Evolutionary conservation across 176 grass and related monocot species (phyloP).

Genomic region (Secale cereale): DNA sequence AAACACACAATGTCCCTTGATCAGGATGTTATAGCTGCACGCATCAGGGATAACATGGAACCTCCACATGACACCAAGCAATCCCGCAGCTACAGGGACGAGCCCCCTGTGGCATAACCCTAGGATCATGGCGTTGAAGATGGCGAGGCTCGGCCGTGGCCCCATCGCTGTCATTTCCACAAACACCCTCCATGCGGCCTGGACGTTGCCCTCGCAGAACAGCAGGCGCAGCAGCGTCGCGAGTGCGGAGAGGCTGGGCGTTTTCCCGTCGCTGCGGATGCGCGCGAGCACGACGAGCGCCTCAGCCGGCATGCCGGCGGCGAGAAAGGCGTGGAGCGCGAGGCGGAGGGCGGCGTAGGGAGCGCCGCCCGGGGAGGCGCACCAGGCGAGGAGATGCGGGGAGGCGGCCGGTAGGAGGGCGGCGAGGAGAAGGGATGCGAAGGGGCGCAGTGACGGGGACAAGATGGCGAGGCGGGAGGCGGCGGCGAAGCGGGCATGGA

Average conservation of each 20-base stretch:
- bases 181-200: slow-evolving; percentile 77
- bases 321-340: slow-evolving; percentile 72
- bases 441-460: slow-evolving; percentile 41
- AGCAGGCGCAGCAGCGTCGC: slow-evolving; percentile 55
- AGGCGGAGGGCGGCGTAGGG: slow-evolving; percentile 45
- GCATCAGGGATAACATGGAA: slow-evolving; percentile 47
- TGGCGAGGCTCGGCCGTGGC: slow-evolving; percentile 45
- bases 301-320: slow-evolving; percentile 52
- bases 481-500: slow-evolving; percentile 45
- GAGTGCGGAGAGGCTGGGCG: slow-evolving; percentile 50
- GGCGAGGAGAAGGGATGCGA: slow-evolving; percentile 38
- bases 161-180: slow-evolving; percentile 65
- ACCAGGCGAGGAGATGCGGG: slow-evolving; percentile 40
- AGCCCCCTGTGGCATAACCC: slow-evolving; percentile 65
- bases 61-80: slow-evolving; percentile 60
- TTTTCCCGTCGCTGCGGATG: slow-evolving; percentile 28
- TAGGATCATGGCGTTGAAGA: slow-evolving; percentile 82
- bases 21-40: slow-evolving; percentile 84
- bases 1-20: slow-evolving; percentile 65
- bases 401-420: slow-evolving; percentile 30
- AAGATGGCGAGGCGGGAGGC: slow-evolving; percentile 34
- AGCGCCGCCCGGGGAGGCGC: not conserved
- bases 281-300: slow-evolving; percentile 41
- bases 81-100: slow-evolving; percentile 23
- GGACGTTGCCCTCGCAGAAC: slow-evolving; percentile 45